phyloP scores from a whole-genome alignment of 306 rosid species.

The Boehmeria nivea region DNA sequence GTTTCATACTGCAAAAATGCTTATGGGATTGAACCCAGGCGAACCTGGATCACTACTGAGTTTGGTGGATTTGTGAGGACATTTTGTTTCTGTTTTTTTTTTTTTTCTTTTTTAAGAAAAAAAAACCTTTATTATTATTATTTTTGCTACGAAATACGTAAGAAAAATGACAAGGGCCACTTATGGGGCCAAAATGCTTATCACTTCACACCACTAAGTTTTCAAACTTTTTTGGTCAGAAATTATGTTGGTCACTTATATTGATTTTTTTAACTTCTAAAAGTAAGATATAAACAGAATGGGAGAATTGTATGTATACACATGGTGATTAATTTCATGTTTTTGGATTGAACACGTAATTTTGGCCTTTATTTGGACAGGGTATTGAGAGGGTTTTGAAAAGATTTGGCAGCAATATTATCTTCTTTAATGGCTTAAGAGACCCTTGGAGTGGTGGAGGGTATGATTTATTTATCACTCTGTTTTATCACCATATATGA shows the following conservation, averaged over 20 bases:
- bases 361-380: slow-evolving; percentile 25
- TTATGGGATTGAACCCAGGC: slow-evolving; percentile 41
- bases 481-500: slow-evolving; percentile 1
- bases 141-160: too few species aligned
- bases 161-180: too few species aligned
- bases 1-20: background rate
- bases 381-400: slow-evolving; percentile 47
- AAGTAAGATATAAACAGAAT: too few species aligned
- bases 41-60: slow-evolving; percentile 67
- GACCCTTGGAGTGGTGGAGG: slow-evolving; percentile 99
- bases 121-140: too few species aligned
- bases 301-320: too few species aligned
- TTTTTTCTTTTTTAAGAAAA: background rate
- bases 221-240: too few species aligned
- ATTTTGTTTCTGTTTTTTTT: background rate
- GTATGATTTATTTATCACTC: slow-evolving; percentile 26
- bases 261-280: too few species aligned
- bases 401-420: slow-evolving; percentile 70
- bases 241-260: too few species aligned
- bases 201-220: too few species aligned
- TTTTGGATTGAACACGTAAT: background rate
- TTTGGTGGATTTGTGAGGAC: slow-evolving; percentile 63
- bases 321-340: too few species aligned
- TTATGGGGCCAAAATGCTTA: too few species aligned
- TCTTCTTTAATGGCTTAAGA: slow-evolving; percentile 89